phyloP scores from a whole-genome alignment of 192 early-diverging fungal genomes.

The Physocladia obscura region DNA sequence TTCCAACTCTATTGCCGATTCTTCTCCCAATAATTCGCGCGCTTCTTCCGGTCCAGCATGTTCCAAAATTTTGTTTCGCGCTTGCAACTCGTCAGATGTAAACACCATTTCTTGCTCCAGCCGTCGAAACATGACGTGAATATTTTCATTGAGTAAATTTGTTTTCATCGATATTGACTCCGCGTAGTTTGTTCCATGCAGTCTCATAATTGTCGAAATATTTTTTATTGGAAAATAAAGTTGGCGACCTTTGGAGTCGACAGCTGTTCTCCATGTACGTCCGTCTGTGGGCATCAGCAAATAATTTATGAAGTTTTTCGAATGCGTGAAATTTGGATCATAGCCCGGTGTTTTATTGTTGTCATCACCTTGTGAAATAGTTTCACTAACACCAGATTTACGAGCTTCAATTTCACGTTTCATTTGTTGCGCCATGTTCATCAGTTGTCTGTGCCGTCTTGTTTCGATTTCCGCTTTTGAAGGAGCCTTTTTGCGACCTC shows the following conservation, averaged over 20 bases:
- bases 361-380: neutral
- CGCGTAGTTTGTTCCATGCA: neutral
- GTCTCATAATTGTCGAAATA: neutral
- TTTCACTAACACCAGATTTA: neutral
- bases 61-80: neutral
- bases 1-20: conserved; percentile 6
- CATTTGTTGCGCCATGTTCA: conserved; percentile 3
- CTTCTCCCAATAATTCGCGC: neutral
- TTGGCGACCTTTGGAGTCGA: conserved; percentile 3
- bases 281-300: conserved; percentile 20
- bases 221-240: conserved; percentile 20
- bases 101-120: conserved; percentile 30
- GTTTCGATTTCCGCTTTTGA: conserved; percentile 22
- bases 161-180: neutral
- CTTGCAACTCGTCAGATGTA: conserved; percentile 32
- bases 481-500: neutral
- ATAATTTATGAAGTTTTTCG: neutral
- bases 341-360: neutral
- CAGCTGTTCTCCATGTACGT: conserved; percentile 16
- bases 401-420: conserved; percentile 15
- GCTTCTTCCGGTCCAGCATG: conserved; percentile 2
- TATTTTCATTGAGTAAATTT: conserved; percentile 13
- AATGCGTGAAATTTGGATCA: neutral
- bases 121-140: conserved; percentile 21
- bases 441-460: neutral